Percentiles rank a stretch among this genome's conserved stretches.
phyloP scores from a whole-genome alignment of 352 stramenopile species.

The Halophytophthora batemanensis region DNA sequence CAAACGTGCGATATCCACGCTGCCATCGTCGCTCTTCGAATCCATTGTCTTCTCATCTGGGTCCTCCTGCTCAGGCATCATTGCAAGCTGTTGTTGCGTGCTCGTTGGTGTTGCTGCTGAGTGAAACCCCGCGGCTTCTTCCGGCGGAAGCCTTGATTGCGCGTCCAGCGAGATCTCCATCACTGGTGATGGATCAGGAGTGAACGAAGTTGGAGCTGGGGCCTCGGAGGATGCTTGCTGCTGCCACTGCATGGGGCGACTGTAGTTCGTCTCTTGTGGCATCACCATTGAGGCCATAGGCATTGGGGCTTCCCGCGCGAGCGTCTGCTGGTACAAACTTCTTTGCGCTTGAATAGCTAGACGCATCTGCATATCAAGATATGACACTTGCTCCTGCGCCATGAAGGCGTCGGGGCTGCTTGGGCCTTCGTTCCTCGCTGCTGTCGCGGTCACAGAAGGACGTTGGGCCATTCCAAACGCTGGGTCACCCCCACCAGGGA shows the following conservation, averaged over 20 bases:
- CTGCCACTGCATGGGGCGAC: constrained; percentile 4
- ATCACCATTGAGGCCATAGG: constrained; percentile 26
- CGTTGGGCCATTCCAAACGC: constrained; percentile 12
- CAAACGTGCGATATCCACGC: constrained; percentile 44
- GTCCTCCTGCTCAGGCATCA: no score
- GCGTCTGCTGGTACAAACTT: constrained; percentile 79
- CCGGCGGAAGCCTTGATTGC: constrained; percentile 10
- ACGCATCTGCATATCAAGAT: constrained; percentile 73
- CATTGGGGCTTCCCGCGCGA: constrained; percentile 49
- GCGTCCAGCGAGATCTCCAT: constrained; percentile 5
- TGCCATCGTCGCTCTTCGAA: constrained; percentile 21
- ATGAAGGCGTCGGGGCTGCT: constrained; percentile 24
- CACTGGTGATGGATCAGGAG: not conserved
- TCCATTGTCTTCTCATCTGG: not conserved
- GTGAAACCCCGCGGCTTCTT: not conserved
- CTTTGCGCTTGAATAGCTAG: constrained; percentile 80
- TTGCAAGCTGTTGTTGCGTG: no score
- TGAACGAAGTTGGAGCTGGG: constrained; percentile 6
- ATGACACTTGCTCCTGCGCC: constrained; percentile 35
- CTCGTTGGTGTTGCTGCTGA: not conserved
- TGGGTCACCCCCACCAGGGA: no score
- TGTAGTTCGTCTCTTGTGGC: constrained; percentile 25
- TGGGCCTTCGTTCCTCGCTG: constrained; percentile 15
- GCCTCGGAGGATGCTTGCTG: not conserved
- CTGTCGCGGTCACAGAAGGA: constrained; percentile 10